Conservation (phyloP, 2,329 filamentous ascomycete genomes). For the Cordyceps militaris region DNA sequence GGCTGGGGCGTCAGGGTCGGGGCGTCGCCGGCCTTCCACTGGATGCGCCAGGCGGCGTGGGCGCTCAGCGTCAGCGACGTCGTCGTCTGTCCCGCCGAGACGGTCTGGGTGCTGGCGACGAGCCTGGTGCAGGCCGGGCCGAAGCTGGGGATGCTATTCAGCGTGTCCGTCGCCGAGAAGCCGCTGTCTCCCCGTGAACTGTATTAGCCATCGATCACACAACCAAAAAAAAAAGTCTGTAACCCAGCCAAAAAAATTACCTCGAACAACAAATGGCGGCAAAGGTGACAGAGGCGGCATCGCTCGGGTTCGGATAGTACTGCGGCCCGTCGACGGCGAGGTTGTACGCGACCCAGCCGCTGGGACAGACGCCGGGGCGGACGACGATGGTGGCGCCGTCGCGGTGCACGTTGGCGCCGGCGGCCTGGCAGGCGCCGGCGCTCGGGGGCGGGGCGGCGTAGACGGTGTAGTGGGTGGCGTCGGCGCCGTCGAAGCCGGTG, state of each 20-base stretch:
- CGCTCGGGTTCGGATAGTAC: conserved; percentile 1
- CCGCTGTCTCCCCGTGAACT: neutral
- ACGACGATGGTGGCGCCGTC: neutral
- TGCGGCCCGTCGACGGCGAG: neutral
- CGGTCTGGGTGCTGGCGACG: neutral
- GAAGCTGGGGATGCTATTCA: neutral
- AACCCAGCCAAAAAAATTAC: neutral
- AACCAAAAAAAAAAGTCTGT: neutral
- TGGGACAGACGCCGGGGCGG: conserved; percentile 2
- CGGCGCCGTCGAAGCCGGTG: neutral
- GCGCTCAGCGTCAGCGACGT: neutral
- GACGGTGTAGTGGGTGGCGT: neutral
- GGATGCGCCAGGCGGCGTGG: neutral
- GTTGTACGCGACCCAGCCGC: conserved; percentile 1
- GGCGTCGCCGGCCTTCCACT: neutral
- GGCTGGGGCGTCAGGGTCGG: neutral
- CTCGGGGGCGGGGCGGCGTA: neutral
- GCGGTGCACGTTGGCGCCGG: neutral
- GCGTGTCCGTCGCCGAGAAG: neutral
- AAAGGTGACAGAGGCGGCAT: neutral
- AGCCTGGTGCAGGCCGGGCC: conserved; percentile 2
- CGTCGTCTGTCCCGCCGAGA: neutral
- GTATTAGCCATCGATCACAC: neutral
- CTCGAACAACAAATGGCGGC: neutral
- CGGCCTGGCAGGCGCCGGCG: neutral